phyloP scores from a whole-genome alignment of 1,139 yeast species.

The Pichia terricola region DNA sequence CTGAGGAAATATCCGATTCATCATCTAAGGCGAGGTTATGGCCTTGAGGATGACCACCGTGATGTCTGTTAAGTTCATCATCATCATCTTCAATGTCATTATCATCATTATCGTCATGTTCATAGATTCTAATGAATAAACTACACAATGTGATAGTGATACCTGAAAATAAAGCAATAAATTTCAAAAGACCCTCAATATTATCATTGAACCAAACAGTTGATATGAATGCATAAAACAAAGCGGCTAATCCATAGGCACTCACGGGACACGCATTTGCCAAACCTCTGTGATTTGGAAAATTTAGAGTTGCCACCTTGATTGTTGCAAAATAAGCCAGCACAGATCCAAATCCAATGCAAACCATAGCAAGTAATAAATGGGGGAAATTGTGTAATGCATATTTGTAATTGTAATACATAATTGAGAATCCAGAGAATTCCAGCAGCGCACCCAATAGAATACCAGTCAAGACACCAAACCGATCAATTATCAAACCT shows the following conservation, averaged over 20 bases:
- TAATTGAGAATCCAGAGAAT: slow-evolving; percentile 30
- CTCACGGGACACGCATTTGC: slow-evolving; percentile 55
- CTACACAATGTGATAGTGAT: slow-evolving; percentile 20
- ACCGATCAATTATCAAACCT: slow-evolving; percentile 53
- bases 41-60: not conserved
- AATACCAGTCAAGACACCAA: slow-evolving; percentile 46
- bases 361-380: slow-evolving; percentile 39
- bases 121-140: slow-evolving; percentile 23
- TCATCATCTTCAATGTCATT: not conserved
- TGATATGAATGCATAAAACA: slow-evolving; percentile 30
- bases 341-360: slow-evolving; percentile 59
- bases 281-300: slow-evolving; percentile 59
- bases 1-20: not conserved
- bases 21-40: not conserved
- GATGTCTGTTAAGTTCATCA: not conserved
- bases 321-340: slow-evolving; percentile 55
- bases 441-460: slow-evolving; percentile 44
- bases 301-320: slow-evolving; percentile 61
- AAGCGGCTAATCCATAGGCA: slow-evolving; percentile 40
- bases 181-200: slow-evolving; percentile 30
- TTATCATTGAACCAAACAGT: slow-evolving; percentile 35
- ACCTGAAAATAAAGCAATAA: slow-evolving; percentile 25
- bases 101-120: slow-evolving; percentile 13
- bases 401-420: slow-evolving; percentile 28
- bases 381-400: slow-evolving; percentile 25